These are phyloP conservation scores for Vanrija pseudolonga DNA, from an alignment of 1,284 basidiomycete species.

Conservation along the genomic window DNA sequence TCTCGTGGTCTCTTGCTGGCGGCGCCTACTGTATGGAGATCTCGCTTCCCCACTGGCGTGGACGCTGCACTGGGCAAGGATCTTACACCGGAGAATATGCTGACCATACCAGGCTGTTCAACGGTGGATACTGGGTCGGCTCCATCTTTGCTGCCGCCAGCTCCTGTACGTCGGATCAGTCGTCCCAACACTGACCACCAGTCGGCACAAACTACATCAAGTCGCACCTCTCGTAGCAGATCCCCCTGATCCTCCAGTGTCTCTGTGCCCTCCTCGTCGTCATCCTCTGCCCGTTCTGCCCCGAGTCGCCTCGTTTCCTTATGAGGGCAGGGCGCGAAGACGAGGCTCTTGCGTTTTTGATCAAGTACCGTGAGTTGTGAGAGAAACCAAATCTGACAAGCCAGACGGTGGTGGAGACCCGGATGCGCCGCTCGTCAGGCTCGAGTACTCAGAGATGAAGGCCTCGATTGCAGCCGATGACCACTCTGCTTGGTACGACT, in stretches of 20 bases:
- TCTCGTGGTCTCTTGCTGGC: slow-evolving; percentile 52
- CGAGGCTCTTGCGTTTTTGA: slow-evolving; percentile 28
- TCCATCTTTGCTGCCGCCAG: slow-evolving; percentile 37
- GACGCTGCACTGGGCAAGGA: slow-evolving; percentile 55
- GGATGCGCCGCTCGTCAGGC: slow-evolving; percentile 47
- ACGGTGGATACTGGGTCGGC: slow-evolving; percentile 7
- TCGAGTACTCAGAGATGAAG: slow-evolving; percentile 60
- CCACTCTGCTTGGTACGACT: slow-evolving; percentile 61
- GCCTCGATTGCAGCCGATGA: slow-evolving; percentile 56
- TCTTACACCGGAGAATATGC: slow-evolving; percentile 29
- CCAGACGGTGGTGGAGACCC: slow-evolving; percentile 28
- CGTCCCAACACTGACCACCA: too few species aligned
- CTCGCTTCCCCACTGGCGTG: slow-evolving; percentile 63
- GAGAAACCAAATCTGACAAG: not conserved
- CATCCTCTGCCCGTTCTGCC: slow-evolving; percentile 15
- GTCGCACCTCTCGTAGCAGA: slow-evolving; percentile 24
- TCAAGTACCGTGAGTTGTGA: slow-evolving; percentile 19
- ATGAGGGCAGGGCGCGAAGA: slow-evolving; percentile 29
- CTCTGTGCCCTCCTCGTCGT: not conserved
- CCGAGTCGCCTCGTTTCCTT: slow-evolving; percentile 45
- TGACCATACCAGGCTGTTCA: not conserved
- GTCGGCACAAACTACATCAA: slow-evolving; percentile 31
- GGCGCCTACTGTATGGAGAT: slow-evolving; percentile 55
- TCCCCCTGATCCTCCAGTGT: slow-evolving; percentile 32
- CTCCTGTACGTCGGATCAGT: slow-evolving; percentile 23